Base-by-base conservation (phyloP, 441 rosid species). In the Raphanus hybrid region DNA sequence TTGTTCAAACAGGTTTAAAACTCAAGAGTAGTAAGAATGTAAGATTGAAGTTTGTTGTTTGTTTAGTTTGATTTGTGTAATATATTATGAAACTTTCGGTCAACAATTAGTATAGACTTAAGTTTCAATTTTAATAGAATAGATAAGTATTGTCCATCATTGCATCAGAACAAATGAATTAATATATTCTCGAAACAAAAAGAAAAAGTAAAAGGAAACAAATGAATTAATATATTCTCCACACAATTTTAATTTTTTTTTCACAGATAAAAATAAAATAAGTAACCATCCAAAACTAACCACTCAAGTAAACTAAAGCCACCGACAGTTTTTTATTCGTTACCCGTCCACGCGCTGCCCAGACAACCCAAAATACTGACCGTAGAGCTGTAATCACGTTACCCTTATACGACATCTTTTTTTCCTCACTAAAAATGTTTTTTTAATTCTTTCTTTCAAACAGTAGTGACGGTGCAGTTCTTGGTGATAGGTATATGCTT, bases 401-500 rank as follows among this genome's bases (percentile, higher is more conserved):
- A 27, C 58, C 14, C 71, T 10, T 23, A 68, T 32, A 67, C 23
- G 20, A 55, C 10, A 7, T 7, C 15, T 8, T 29, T 29, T 29
- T 6, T 2, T 1, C 8, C 26, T 2, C 18, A 63, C 81, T 41
- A 57, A 26, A 10, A 4, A 2, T 26, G 18, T 12, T 3, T 7
- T 4, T n/a, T 12, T 50, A 35, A 5, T 11, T 34, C 8, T 9
- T 12, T 7, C 15, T 29, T 67, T 23, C 88, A 82, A 81, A 60
- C 85, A 7, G 68, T 78, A 39, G 78, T 85, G 74, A 84, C 90
- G 27, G 90, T 86, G 88, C 98, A 94, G 32, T 91, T 83, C 3
- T 92, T 84, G 80, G 85, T 85, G 77, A 94, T 90, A 0, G 84
- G 79, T 58, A 92, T 85, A 43, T 89, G 85, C 35, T 77, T 84